These are phyloP conservation scores for Dactylis glomerata DNA, from an alignment of 176 grass and related monocot genomes.

Conservation along the genomic window DNA sequence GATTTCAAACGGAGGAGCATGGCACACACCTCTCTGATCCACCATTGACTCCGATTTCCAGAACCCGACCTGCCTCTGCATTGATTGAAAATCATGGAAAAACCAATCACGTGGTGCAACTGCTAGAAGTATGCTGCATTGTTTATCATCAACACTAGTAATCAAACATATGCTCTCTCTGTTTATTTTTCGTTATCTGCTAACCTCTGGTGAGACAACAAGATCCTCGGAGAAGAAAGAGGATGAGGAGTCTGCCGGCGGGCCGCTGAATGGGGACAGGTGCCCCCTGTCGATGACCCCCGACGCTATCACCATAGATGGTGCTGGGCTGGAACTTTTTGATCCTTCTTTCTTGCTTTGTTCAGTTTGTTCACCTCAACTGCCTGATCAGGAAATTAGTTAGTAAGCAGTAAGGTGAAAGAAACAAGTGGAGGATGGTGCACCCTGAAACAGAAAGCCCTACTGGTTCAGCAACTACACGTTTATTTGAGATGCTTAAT, in stretches of 20 bases:
- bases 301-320: conserved; percentile 48
- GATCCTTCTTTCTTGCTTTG: neutral
- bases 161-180: neutral
- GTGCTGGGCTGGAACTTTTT: neutral
- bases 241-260: conserved; percentile 39
- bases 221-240: conserved; percentile 58
- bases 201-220: conserved; percentile 40
- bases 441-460: conserved; percentile 7
- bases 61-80: conserved; percentile 49
- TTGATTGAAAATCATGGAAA: conserved; percentile 2
- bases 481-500: neutral
- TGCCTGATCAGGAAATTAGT: conserved; percentile 14
- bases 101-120: neutral
- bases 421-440: neutral
- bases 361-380: conserved; percentile 17
- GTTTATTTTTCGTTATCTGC: neutral
- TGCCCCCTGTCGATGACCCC: conserved; percentile 43
- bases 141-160: neutral
- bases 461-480: neutral
- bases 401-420: neutral
- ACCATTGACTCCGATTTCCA: conserved; percentile 53
- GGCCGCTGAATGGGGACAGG: conserved; percentile 17
- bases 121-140: neutral
- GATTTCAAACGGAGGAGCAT: conserved; percentile 1
- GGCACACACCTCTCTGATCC: conserved; percentile 35